A percentile compares a stretch with the other conserved stretches of the same genome.
These are phyloP conservation scores for Talaromyces sp. DNA, from an alignment of 2,329 filamentous ascomycete genomes.

Conservation along the genomic window DNA sequence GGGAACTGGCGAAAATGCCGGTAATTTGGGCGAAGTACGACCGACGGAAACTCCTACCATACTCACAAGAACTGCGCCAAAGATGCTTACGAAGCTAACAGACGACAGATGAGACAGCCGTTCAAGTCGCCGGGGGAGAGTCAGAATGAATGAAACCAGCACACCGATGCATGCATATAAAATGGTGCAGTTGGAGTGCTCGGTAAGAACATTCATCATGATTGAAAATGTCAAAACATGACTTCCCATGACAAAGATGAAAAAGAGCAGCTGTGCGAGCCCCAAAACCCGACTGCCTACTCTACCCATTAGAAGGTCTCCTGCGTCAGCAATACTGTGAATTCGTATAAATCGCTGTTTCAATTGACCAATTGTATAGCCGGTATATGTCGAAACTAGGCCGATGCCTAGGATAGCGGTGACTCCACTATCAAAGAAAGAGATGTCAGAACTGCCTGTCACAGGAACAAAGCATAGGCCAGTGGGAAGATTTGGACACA, in stretches of 20 bases:
- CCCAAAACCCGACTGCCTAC: conserved; percentile 63
- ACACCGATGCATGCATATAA: conserved; percentile 60
- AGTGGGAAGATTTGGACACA: conserved; percentile 17
- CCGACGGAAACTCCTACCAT: conserved; percentile 63
- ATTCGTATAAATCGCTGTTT: conserved; percentile 59
- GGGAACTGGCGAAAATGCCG: conserved; percentile 35
- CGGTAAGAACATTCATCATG: conserved; percentile 64
- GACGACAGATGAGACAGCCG: conserved; percentile 62
- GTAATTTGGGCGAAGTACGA: conserved; percentile 31
- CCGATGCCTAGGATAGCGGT: conserved; percentile 56
- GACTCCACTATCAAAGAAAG: conserved; percentile 41
- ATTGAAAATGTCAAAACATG: conserved; percentile 69
- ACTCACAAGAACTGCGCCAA: conserved; percentile 63
- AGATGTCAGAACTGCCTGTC: neutral
- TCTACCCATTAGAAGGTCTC: conserved; percentile 60
- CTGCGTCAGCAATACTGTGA: conserved; percentile 67
- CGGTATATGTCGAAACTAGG: conserved; percentile 58
- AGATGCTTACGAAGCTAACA: conserved; percentile 62
- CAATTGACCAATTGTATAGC: conserved; percentile 60
- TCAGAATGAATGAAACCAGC: conserved; percentile 58
- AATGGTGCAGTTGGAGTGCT: conserved; percentile 62
- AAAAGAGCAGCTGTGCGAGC: conserved; percentile 61
- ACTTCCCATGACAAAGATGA: conserved; percentile 68
- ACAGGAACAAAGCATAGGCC: neutral
- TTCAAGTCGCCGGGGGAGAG: conserved; percentile 62